Base-by-base conservation (phyloP, 1,139 yeast genomes). In the Lodderomyces parapsilosis region DNA sequence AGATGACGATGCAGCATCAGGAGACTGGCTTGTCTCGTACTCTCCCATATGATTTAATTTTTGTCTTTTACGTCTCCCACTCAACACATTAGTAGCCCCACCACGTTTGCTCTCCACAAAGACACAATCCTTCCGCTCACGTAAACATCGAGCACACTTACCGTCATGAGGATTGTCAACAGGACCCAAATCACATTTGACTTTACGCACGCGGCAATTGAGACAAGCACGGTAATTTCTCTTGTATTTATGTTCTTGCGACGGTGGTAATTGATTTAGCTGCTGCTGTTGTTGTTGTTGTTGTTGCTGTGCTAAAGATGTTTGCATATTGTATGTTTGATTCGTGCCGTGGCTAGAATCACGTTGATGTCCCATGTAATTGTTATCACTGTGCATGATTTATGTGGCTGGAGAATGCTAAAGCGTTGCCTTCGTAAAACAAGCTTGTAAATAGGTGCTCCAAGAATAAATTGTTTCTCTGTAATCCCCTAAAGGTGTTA, bases 221-320 rank as follows among this genome's bases (percentile, higher is more conserved):
- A 86, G 65, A 56, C 97, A 90, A 0, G 97, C 97, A 48, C 81
- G 76, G 61, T 86, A 90, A 51, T 84, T 83, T 47, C 97, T 64
- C 51, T 71, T 73, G 57, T 72, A 80, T 48, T 63, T 66, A 17
- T 51, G 34, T 15, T 30, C 33, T 9, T 14, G 33, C 9, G 19
- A 19, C 15, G 33, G 19, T 9, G 19, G 10, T 15, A n/a, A n/a
- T n/a, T n/a, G n/a, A n/a, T n/a, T n/a, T n/a, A n/a, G n/a, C n/a
- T n/a, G n/a, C n/a, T 30, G 18, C 11, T 15, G 33, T 15, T 18
- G n/a, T 3, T 30, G 4, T 6, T 30, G 33, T 30, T 18, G n/a
- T 3, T 30, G 4, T 6, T 30, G 33, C 15, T 30, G 33, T 2
- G 33, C 15, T 30, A 30, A 11, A 18, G 33, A 19, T 8, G 33